Evolutionary conservation across 371 early-diverging fungal species (phyloP).

Genomic region (Apophysomyces elegans): DNA sequence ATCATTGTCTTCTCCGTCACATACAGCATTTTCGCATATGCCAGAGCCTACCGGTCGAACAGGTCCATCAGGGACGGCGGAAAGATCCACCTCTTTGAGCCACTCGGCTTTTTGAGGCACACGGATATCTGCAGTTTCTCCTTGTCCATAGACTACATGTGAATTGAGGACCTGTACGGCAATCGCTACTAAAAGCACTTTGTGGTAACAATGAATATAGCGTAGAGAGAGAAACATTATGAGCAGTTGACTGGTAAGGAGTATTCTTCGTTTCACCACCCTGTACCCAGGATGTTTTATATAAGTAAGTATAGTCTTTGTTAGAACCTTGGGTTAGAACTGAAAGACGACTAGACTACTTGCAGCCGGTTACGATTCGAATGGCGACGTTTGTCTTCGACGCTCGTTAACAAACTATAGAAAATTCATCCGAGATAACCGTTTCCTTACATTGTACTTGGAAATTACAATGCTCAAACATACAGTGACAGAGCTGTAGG

Average conservation of each 20-base stretch:
- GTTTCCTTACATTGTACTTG: too few species aligned
- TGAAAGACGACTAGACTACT: constrained; percentile 1
- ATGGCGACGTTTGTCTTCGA: neutral
- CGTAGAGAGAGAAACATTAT: neutral
- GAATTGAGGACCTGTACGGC: neutral
- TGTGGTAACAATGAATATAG: neutral
- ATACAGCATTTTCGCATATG: constrained; percentile 32
- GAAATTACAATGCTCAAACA: too few species aligned
- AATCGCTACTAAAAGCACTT: constrained; percentile 6
- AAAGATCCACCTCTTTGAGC: constrained; percentile 57
- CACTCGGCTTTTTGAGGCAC: constrained; percentile 52
- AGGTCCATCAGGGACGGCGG: constrained; percentile 23
- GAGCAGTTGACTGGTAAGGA: neutral
- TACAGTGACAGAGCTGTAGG: too few species aligned
- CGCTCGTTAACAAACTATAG: neutral
- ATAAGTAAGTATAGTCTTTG: neutral
- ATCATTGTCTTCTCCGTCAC: constrained; percentile 44
- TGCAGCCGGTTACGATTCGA: neutral
- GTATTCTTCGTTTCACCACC: neutral
- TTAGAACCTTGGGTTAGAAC: constrained; percentile 2
- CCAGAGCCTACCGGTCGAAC: constrained; percentile 48
- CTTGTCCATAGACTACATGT: constrained; percentile 37
- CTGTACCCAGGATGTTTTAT: neutral
- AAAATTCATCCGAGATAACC: neutral
- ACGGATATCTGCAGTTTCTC: constrained; percentile 45